Evolutionary conservation across 257 asterid species (phyloP).

Genomic region (Solanum paucissectum): DNA sequence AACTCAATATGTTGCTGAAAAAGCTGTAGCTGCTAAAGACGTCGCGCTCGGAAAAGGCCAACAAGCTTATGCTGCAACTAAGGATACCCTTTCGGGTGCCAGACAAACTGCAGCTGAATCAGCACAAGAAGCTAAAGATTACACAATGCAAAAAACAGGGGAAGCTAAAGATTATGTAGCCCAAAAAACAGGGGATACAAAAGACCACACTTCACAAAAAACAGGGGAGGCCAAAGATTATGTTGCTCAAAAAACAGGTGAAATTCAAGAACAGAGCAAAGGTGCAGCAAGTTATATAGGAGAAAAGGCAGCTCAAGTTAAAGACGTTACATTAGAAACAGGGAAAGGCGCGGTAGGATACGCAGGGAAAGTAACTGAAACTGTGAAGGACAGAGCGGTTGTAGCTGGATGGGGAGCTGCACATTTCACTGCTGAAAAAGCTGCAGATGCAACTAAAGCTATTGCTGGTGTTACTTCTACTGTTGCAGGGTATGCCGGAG

Average conservation of each 20-base stretch:
- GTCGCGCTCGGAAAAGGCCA: constrained; percentile 15
- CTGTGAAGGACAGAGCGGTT: constrained; percentile 43
- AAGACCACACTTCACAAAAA: neutral
- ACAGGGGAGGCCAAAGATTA: constrained; percentile 19
- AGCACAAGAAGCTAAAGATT: neutral
- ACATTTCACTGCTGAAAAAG: constrained; percentile 48
- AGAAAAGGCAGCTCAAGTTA: constrained; percentile 30
- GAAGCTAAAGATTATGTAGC: neutral
- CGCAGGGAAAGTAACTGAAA: constrained; percentile 37
- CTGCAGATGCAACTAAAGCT: constrained; percentile 48
- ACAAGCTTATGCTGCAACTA: constrained; percentile 3
- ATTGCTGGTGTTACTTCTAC: constrained; percentile 38
- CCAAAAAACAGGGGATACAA: neutral
- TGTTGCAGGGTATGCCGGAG: constrained; percentile 44
- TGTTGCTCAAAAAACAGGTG: constrained; percentile 3
- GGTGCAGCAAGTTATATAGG: constrained; percentile 26
- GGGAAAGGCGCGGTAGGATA: constrained; percentile 45
- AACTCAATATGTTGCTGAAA: constrained; percentile 1
- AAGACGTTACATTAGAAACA: constrained; percentile 36
- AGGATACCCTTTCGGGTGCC: neutral
- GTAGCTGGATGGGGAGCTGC: constrained; percentile 84
- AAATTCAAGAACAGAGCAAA: constrained; percentile 10
- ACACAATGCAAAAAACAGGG: neutral
- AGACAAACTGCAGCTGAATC: neutral
- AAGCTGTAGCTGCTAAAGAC: constrained; percentile 16